A percentile compares a stretch with the other conserved stretches of the same genome.
phyloP scores from a whole-genome alignment of 1,284 basidiomycete species.

The Ustilago lituana region DNA sequence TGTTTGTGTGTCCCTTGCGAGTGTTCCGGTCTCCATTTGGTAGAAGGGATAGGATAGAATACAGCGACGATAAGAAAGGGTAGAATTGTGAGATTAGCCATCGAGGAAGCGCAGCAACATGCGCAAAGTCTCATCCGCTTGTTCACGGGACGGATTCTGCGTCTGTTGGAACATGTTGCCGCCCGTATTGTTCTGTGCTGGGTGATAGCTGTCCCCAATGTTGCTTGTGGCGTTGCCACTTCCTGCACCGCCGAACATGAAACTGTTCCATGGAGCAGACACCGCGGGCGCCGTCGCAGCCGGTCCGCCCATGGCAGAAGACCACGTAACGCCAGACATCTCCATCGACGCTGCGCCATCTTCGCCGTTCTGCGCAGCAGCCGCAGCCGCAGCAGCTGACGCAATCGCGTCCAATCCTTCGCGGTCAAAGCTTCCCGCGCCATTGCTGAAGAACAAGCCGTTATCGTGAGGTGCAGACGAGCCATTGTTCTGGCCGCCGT shows the following conservation, averaged over 20 bases:
- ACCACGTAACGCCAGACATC: constrained; percentile 17
- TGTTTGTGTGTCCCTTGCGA: too few species aligned
- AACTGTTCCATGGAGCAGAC: constrained; percentile 13
- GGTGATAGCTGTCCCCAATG: constrained; percentile 1
- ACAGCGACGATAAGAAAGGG: too few species aligned
- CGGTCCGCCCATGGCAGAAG: constrained; percentile 1
- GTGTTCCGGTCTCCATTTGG: too few species aligned
- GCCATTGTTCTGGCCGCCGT: neutral
- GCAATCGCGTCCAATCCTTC: constrained; percentile 38
- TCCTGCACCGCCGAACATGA: constrained; percentile 15
- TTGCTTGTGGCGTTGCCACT: neutral
- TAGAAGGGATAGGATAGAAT: too few species aligned
- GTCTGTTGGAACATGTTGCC: neutral
- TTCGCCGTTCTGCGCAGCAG: constrained; percentile 2
- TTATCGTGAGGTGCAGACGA: neutral
- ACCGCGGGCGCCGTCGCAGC: too few species aligned
- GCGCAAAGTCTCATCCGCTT: constrained; percentile 40
- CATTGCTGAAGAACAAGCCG: constrained; percentile 17
- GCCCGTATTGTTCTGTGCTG: neutral
- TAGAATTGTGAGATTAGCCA: too few species aligned
- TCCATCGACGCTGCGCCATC: constrained; percentile 7
- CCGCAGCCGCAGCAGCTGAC: constrained; percentile 26
- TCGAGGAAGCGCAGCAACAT: constrained; percentile 30
- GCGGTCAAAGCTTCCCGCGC: constrained; percentile 11
- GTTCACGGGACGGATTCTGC: constrained; percentile 2